Evolutionary conservation across 805 yeast genomes (phyloP).

Genomic region (Candida ortonii): DNA sequence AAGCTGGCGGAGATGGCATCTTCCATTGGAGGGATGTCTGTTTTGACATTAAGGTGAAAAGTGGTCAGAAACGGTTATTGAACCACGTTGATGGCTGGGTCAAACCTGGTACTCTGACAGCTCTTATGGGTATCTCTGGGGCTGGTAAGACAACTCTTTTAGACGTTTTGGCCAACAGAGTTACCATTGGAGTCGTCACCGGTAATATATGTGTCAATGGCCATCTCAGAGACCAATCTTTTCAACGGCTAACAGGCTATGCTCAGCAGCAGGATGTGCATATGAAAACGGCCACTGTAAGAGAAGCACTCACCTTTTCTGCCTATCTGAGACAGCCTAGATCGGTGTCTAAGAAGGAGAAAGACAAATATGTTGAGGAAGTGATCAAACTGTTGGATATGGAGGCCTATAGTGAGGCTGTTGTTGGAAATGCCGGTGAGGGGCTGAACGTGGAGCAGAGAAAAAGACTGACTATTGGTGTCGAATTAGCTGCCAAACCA

Average conservation of each 20-base stretch:
- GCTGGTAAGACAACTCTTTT: slow-evolving; percentile 56
- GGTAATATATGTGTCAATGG: slow-evolving; percentile 57
- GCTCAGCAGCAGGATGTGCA: slow-evolving; percentile 58
- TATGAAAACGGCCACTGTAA: slow-evolving; percentile 44
- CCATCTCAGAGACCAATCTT: slow-evolving; percentile 40
- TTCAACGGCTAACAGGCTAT: slow-evolving; percentile 50
- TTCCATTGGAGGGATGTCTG: slow-evolving; percentile 74
- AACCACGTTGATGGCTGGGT: slow-evolving; percentile 73
- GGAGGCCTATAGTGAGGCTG: slow-evolving; percentile 51
- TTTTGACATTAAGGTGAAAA: slow-evolving; percentile 59
- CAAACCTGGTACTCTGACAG: slow-evolving; percentile 75
- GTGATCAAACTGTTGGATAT: slow-evolving; percentile 47
- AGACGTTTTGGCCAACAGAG: slow-evolving; percentile 48
- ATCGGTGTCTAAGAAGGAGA: slow-evolving; percentile 39
- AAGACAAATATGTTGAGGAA: slow-evolving; percentile 46
- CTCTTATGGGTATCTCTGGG: slow-evolving; percentile 60
- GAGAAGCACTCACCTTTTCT: slow-evolving; percentile 48
- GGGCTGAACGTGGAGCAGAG: slow-evolving; percentile 53
- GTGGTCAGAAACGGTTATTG: slow-evolving; percentile 53
- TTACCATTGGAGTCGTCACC: slow-evolving; percentile 49
- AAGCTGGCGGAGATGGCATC: slow-evolving; percentile 37
- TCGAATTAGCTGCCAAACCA: slow-evolving; percentile 52
- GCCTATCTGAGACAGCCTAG: slow-evolving; percentile 45
- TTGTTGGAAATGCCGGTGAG: slow-evolving; percentile 43
- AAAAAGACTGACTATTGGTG: slow-evolving; percentile 50